Percentiles rank a stretch among this genome's conserved stretches.
Evolutionary conservation across 176 grass and related monocot genomes (phyloP).

Genomic region (Oryza rufipogon): DNA sequence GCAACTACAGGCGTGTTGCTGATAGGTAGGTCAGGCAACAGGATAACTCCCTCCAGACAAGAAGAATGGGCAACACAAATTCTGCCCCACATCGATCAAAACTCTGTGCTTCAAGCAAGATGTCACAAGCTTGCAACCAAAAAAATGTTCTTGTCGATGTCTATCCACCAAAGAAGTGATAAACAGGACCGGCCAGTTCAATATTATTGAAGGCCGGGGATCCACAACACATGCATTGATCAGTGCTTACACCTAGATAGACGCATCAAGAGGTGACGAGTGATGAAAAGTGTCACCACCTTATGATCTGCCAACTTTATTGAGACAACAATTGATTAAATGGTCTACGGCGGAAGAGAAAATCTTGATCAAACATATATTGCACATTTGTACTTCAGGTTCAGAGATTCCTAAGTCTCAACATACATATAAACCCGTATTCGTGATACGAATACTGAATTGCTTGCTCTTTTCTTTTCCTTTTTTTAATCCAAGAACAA

Average conservation of each 20-base stretch:
- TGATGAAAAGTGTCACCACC: neutral
- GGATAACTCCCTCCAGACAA: constrained; percentile 26
- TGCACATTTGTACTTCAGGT: neutral
- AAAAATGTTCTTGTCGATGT: constrained; percentile 38
- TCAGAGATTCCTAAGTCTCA: neutral
- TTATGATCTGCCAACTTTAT: neutral
- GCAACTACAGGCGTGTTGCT: constrained; percentile 36
- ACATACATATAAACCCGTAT: neutral
- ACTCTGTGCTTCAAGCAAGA: constrained; percentile 39
- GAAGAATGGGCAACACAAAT: constrained; percentile 40
- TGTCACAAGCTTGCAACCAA: constrained; percentile 38
- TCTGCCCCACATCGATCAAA: constrained; percentile 40
- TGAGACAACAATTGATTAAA: neutral
- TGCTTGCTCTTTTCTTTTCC: neutral
- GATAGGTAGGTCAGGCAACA: constrained; percentile 32
- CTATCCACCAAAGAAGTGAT: constrained; percentile 14
- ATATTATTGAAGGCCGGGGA: constrained; percentile 31
- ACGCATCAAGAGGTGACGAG: constrained; percentile 18
- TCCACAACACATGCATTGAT: constrained; percentile 34
- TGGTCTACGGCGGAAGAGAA: too few relatives aligned
- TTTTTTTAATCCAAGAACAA: neutral
- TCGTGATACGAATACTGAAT: neutral
- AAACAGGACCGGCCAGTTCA: constrained; percentile 24
- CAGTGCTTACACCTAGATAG: constrained; percentile 8
- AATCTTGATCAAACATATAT: too few relatives aligned